Base-by-base conservation (phyloP, 116 monocot genomes). In the Zostera marina region DNA sequence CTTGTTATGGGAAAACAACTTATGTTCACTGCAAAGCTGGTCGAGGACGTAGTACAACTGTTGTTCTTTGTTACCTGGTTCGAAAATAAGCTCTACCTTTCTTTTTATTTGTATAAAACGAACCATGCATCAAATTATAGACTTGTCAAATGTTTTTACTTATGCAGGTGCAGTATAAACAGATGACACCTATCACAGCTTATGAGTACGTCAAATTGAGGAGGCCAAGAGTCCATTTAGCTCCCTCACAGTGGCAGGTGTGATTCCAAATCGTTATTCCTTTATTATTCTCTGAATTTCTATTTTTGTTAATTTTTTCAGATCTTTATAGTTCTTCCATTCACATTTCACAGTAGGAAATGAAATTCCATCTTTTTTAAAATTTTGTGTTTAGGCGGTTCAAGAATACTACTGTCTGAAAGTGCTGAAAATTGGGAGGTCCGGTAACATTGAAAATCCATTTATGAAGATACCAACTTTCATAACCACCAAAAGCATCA, bases 11-110 rank as follows among this genome's bases (percentile, higher is more conserved):
- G 52, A 81, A 68, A 47, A 87, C 80, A 17, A 92, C 92, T 26
- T 92, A 92, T 64, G 87, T 92, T 21, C 92, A 87, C 54, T 92
- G 92, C 69, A 92, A 92, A 79, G 87, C 92, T 65, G 92, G 92
- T 44, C 80, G 92, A 47, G 92, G 92, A 21, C 80, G 92, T 20
- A 92, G 87, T 59, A 81, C 92, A 11, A 92, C 92, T n/a, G 70
- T 92, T 70, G 78, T 92, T 48, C 69, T 92, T 22, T 92, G 92
- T 60, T 93, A 93, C 76, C 73, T 93, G 84, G 93, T 93, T 68
- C 15, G 49, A 47, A 22, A 24, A 53, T 10, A 41, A 20, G 23
- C 13, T 42, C 32, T 24, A 10, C 13, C 11, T 22, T 22, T 22
- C 41, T 55, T 23, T 47, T 61, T 24, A 26, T 32, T 32, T 32